Percentiles rank a stretch among this genome's conserved stretches.
Conservation (phyloP, 176 grass and related monocot genomes). For the Stipa capillata region DNA sequence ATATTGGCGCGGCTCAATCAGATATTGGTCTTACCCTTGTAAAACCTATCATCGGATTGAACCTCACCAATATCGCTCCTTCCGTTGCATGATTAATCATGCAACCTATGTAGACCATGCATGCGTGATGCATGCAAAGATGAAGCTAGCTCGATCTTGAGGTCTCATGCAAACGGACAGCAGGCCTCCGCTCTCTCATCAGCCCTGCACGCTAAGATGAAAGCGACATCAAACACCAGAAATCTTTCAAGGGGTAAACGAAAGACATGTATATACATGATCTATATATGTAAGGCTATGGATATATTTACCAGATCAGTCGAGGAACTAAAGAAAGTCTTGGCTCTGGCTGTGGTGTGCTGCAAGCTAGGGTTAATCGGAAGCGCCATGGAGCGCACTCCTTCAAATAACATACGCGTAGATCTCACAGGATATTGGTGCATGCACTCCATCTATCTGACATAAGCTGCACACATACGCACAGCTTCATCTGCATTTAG, state of each 20-base stretch:
- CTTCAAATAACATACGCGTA: not conserved
- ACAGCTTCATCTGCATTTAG: not conserved
- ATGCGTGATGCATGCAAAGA: not conserved
- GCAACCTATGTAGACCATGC: not conserved
- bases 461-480: not conserved
- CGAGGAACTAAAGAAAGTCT: not conserved
- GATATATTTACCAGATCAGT: conserved; percentile 1
- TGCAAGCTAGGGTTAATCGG: conserved; percentile 1
- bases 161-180: not conserved
- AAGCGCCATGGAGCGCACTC: not conserved
- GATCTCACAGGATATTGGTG: conserved; percentile 2
- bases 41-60: conserved; percentile 78
- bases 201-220: not conserved
- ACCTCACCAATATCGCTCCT: conserved; percentile 99
- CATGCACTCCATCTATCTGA: not conserved
- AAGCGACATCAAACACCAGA: not conserved
- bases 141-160: not conserved
- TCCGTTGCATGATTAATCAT: not conserved
- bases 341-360: not conserved
- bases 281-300: not conserved
- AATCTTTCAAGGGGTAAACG: not conserved
- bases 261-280: not conserved
- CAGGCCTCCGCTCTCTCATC: not conserved
- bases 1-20: conserved; percentile 99
- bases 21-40: conserved; percentile 41